Percentiles rank a stretch among this genome's conserved stretches.
Evolutionary conservation across 2,329 filamentous ascomycete genomes (phyloP).

Genomic region (Aspergillus felis): DNA sequence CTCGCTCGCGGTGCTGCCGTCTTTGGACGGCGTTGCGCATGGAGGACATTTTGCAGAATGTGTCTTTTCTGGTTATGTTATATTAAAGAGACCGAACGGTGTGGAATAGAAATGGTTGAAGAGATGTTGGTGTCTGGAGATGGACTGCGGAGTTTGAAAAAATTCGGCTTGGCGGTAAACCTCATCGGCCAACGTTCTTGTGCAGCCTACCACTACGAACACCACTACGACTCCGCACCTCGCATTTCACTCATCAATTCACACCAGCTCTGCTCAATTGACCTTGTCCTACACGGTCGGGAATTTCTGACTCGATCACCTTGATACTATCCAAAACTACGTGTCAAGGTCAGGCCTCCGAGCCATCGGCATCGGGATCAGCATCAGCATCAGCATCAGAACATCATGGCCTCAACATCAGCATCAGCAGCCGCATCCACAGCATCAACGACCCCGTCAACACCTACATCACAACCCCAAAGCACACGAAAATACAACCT

Average conservation of each 20-base stretch:
- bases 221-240: neutral
- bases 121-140: neutral
- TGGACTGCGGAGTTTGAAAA: neutral
- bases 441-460: conserved; percentile 18
- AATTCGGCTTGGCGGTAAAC: neutral
- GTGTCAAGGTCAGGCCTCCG: no score
- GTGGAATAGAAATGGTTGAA: neutral
- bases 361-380: conserved; percentile 4
- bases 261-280: neutral
- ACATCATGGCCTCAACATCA: conserved; percentile 14
- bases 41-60: conserved; percentile 48
- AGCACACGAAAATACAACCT: conserved; percentile 35
- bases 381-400: conserved; percentile 1
- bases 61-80: neutral
- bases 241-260: neutral
- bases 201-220: neutral
- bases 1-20: conserved; percentile 84
- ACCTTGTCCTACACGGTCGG: neutral
- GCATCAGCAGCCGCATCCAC: conserved; percentile 14
- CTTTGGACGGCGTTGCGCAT: conserved; percentile 65
- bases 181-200: neutral
- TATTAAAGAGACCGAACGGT: neutral
- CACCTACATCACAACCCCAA: conserved; percentile 15
- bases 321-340: no score
- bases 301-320: neutral